Evolutionary conservation across 306 rosid genomes (phyloP), one percentile per base, ranked within the genome.

Genomic region (Sechiopsis laciniata): DNA sequence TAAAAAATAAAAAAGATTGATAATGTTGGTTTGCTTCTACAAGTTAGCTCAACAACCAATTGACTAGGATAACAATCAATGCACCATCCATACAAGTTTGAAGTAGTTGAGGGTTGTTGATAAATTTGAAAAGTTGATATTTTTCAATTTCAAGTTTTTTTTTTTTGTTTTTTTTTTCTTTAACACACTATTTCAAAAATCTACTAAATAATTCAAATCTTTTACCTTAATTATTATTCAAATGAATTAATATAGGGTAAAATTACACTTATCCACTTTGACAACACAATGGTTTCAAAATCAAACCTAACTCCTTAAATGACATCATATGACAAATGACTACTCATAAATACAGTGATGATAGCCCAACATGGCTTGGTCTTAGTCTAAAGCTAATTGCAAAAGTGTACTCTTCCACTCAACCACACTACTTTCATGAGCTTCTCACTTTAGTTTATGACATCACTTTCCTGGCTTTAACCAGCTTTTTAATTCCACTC

Each of bases 21-120:
- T 46, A 46, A 32, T 2, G 55, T 13, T 51, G 0, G 6, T 16
- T 53, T 15, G 20, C 21, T 16, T 53, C 14, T 57, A 14, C 13
- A 32, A 37, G 22, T 64, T 64, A 16, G 70, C 17, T 37, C 24
- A 64, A 64, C 70, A 32, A 64, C 26, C n/a, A 37, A 42, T 37
- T 37, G 70, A 63, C 14, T 63, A n/a, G 14, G 51, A 63, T 32
- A 8, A 63, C 15, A 20, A 10, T 10, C 7, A 11, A 32, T 17
- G 35, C 3, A n/a, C 14, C 24, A 37, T 32, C 50, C 16, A 35
- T 37, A 16, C 68, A 13, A 62, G 21, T 62, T 64, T 10, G 70
- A 8, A 60, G 70, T 64, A 15, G 70, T 64, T 64, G 70, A 37
- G 8, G 52, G 37, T 64, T 37, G 70, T 32, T 64, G 51, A n/a